Conservation (phyloP, 805 yeast species). For the Lipomyces sp. region DNA sequence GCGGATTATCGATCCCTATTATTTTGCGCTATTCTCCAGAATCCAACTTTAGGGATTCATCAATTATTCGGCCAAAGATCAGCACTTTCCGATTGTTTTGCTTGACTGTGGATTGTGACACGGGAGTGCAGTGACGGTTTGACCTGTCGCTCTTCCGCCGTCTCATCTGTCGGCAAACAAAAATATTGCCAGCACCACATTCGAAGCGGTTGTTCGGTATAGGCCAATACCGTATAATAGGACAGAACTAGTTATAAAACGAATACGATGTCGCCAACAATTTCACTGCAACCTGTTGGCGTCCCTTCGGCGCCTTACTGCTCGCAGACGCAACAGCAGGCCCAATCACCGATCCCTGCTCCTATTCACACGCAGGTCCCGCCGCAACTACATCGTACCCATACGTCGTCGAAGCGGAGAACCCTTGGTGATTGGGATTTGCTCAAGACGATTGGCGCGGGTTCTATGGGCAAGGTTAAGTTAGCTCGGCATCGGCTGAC, state of each 20-base stretch:
- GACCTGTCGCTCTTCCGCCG: neutral
- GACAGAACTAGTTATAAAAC: neutral
- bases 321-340: neutral
- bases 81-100: neutral
- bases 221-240: neutral
- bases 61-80: neutral
- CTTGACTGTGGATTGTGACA: neutral
- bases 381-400: constrained; percentile 22
- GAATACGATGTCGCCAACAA: neutral
- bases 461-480: constrained; percentile 99
- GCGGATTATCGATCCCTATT: neutral
- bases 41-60: neutral
- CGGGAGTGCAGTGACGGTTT: neutral
- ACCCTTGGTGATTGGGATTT: constrained; percentile 98
- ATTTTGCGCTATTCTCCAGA: neutral
- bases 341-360: constrained; percentile 20
- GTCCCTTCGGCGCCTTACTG: neutral
- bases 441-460: constrained; percentile 93
- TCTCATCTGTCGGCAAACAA: neutral
- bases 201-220: neutral
- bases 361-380: constrained; percentile 20
- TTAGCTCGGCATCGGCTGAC: constrained; percentile 85
- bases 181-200: neutral
- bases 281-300: neutral
- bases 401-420: constrained; percentile 57